Percentiles rank a stretch among this genome's conserved stretches.
Conservation (phyloP, 2,329 filamentous ascomycete genomes). For the Fusarium lateritium region DNA sequence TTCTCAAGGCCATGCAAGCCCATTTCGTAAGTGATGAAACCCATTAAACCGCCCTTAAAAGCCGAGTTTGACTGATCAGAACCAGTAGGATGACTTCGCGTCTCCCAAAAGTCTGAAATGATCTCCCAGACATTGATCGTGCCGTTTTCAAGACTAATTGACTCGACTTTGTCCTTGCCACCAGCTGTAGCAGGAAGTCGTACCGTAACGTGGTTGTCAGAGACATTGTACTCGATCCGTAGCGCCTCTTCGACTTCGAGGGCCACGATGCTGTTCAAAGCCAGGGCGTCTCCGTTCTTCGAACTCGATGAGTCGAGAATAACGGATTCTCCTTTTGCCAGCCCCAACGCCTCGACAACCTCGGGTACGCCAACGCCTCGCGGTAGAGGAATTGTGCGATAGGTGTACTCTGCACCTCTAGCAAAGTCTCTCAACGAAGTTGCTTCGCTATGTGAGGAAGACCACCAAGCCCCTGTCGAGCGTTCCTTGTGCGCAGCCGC, state of each 20-base stretch:
- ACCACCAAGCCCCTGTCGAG: conserved; percentile 31
- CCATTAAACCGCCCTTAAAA: conserved; percentile 88
- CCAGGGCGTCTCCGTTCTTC: conserved; percentile 58
- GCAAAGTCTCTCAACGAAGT: conserved; percentile 33
- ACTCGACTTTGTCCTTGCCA: conserved; percentile 19
- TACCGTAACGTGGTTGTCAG: conserved; percentile 57
- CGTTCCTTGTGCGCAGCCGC: conserved; percentile 35
- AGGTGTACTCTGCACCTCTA: conserved; percentile 54
- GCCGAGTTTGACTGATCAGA: conserved; percentile 55
- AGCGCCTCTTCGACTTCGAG: conserved; percentile 71
- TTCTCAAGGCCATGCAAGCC: conserved; percentile 66
- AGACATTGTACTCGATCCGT: conserved; percentile 70
- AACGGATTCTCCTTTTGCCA: conserved; percentile 62
- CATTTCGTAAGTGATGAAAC: conserved; percentile 88
- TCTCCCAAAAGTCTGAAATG: conserved; percentile 61
- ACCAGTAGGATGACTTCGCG: conserved; percentile 46
- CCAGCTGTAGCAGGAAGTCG: conserved; percentile 43
- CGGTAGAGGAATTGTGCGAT: conserved; percentile 61
- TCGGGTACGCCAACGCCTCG: conserved; percentile 65
- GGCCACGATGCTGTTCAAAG: conserved; percentile 80
- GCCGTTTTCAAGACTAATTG: conserved; percentile 45
- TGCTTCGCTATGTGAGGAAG: background rate
- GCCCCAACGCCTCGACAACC: conserved; percentile 66
- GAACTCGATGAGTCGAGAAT: conserved; percentile 74
- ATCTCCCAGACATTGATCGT: conserved; percentile 64